Percentiles rank a stretch among this genome's conserved stretches.
These are phyloP conservation scores for Triticum aestivum DNA, from an alignment of 176 grass and related monocot species.

Conservation along the genomic window IWGSC_CS_RefSeq_v2.1 NC_057813.1:694994013-694994512, in stretches of 20 bases:
- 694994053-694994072: not conserved
- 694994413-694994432: no score
- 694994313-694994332: not conserved
- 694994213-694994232: not conserved
- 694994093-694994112: constrained; percentile 35
- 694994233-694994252: no score
- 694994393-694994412: not conserved
- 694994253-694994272: no score
- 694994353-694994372: constrained; percentile 17
- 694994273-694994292: not conserved
- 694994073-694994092: constrained; percentile 1
- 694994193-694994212: not conserved
- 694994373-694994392: not conserved
- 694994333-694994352: not conserved
- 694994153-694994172: no score
- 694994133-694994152: no score
- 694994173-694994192: not conserved
- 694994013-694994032: not conserved
- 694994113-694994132: not conserved
- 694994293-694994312: not conserved
- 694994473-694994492: not conserved
- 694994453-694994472: no score
- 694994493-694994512: not conserved
- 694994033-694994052: no score
- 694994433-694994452: no score